phyloP scores from a whole-genome alignment of 2,329 filamentous ascomycete species.

The Aspergillus floridensis region DNA sequence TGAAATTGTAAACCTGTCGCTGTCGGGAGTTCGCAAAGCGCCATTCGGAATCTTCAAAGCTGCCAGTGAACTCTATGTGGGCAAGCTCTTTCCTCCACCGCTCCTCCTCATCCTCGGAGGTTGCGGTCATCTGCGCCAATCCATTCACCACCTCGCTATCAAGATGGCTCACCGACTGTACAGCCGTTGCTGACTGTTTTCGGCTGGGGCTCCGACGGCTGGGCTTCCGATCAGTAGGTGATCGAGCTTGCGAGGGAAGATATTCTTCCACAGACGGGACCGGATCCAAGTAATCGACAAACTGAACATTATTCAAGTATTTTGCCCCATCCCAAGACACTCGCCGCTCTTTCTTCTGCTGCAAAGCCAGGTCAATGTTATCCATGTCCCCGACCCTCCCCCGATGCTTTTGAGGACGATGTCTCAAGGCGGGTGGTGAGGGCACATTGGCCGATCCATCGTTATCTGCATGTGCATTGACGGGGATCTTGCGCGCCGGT shows the following conservation, averaged over 20 bases:
- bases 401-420: slow-evolving; percentile 40
- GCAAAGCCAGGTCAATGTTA: slow-evolving; percentile 16
- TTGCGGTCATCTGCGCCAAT: slow-evolving; percentile 35
- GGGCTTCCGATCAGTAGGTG: slow-evolving; percentile 7
- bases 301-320: slow-evolving; percentile 28
- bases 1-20: slow-evolving; percentile 39
- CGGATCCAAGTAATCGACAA: slow-evolving; percentile 14
- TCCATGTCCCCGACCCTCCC: slow-evolving; percentile 28
- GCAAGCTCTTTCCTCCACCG: slow-evolving; percentile 39
- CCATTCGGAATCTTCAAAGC: slow-evolving; percentile 39
- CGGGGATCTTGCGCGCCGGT: slow-evolving; percentile 29
- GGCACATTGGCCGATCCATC: slow-evolving; percentile 30
- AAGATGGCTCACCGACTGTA: slow-evolving; percentile 37
- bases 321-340: slow-evolving; percentile 43
- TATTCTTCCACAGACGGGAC: slow-evolving; percentile 12
- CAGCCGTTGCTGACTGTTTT: slow-evolving; percentile 16
- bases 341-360: slow-evolving; percentile 31
- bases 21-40: slow-evolving; percentile 37
- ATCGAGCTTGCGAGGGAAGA: slow-evolving; percentile 11
- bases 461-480: slow-evolving; percentile 29
- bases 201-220: slow-evolving; percentile 14
- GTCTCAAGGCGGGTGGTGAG: slow-evolving; percentile 41
- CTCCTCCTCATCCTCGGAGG: slow-evolving; percentile 37
- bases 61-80: slow-evolving; percentile 36
- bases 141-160: slow-evolving; percentile 38